Conservation (phyloP, 148 eudicot species). For the Suaeda aralocaspica region DNA sequence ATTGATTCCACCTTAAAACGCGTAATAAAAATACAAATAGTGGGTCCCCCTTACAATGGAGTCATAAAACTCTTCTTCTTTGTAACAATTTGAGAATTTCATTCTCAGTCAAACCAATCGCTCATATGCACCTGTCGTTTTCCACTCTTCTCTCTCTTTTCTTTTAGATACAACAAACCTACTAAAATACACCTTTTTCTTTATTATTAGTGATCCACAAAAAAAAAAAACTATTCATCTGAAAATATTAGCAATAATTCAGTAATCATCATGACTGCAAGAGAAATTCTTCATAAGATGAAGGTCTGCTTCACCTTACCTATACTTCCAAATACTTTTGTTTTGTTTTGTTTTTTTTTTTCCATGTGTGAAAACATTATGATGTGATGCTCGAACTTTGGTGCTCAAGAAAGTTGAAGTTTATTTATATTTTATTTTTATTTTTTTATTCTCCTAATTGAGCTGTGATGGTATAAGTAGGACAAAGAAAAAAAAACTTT, state of each 20-base stretch:
- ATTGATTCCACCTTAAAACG: no score
- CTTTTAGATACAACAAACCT: not conserved
- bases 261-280: conserved; percentile 34
- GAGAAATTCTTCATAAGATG: conserved; percentile 48
- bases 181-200: not conserved
- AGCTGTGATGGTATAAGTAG: not conserved
- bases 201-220: no score
- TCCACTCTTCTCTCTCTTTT: not conserved
- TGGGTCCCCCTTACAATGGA: no score
- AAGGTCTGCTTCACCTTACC: conserved; percentile 26
- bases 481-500: not conserved
- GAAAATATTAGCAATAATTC: not conserved
- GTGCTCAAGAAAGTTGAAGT: not conserved
- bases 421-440: no score
- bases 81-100: no score
- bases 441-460: no score
- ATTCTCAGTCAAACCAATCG: not conserved
- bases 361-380: not conserved
- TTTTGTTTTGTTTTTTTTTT: no score
- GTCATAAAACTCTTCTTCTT: no score
- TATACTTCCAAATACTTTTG: not conserved
- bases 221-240: not conserved
- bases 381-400: no score
- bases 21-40: no score
- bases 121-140: conserved; percentile 16